A percentile compares a stretch with the other conserved stretches of the same genome.
Evolutionary conservation across 768 basidiomycete genomes (phyloP).

Genomic region (Daedaleopsis nitida): DNA sequence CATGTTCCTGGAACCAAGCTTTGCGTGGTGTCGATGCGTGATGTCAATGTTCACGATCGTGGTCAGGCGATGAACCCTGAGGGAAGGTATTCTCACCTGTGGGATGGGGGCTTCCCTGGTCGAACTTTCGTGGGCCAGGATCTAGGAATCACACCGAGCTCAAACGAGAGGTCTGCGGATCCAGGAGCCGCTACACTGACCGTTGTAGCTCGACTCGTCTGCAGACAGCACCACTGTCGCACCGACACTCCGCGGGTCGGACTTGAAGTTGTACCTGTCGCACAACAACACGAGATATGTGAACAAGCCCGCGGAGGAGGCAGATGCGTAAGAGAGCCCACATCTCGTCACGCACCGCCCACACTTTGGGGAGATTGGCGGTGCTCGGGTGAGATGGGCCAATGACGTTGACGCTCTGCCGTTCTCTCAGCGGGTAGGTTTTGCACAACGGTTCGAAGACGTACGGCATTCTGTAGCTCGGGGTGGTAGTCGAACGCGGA

Average conservation of each 20-base stretch:
- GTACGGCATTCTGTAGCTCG: constrained; percentile 42
- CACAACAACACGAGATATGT: neutral
- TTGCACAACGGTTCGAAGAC: constrained; percentile 11
- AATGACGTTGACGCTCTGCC: constrained; percentile 41
- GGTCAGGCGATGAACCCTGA: neutral
- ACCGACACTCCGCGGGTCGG: constrained; percentile 46
- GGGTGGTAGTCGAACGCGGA: constrained; percentile 55
- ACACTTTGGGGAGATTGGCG: constrained; percentile 36
- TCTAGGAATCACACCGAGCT: constrained; percentile 45
- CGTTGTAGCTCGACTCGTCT: constrained; percentile 44
- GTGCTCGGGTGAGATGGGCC: constrained; percentile 48
- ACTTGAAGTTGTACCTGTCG: constrained; percentile 47
- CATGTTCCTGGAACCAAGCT: constrained; percentile 87
- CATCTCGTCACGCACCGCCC: constrained; percentile 40
- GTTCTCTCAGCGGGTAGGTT: too few relatives aligned
- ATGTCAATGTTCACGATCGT: neutral
- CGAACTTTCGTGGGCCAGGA: constrained; percentile 48
- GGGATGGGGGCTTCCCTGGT: constrained; percentile 78
- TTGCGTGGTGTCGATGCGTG: neutral
- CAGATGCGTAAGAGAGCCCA: constrained; percentile 23
- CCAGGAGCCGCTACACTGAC: constrained; percentile 25
- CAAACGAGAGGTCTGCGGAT: constrained; percentile 20
- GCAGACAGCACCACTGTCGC: constrained; percentile 49
- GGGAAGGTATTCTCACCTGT: constrained; percentile 49
- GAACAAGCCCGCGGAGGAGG: neutral